Percentiles rank a stretch among this genome's conserved stretches.
Conservation (phyloP, 2,329 filamentous ascomycete genomes). For the Epicoccum sorghinum region DNA sequence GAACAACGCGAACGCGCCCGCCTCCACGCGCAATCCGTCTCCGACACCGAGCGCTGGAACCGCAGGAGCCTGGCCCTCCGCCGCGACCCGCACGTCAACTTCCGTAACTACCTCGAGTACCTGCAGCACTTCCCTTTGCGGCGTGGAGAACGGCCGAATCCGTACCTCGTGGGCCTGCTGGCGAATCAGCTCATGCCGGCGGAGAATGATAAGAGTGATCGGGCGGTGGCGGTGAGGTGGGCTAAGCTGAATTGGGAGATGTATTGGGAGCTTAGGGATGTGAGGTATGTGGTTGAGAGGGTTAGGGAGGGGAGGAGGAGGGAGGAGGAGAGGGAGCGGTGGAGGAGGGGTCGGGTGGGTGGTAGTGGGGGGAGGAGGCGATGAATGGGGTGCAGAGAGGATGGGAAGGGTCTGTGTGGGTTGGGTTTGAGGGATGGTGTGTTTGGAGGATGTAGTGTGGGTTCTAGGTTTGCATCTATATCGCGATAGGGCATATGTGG, state of each 20-base stretch:
- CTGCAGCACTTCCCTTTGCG: conserved; percentile 6
- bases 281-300: not conserved
- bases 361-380: not conserved
- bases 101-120: conserved; percentile 16
- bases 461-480: no score
- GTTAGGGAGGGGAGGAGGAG: not conserved
- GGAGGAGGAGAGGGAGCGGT: not conserved
- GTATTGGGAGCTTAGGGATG: not conserved
- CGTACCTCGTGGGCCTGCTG: conserved; percentile 10
- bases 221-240: conserved; percentile 14
- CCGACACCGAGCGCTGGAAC: no score
- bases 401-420: no score
- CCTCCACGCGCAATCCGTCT: no score
- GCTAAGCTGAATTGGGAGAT: conserved; percentile 22
- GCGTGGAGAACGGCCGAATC: not conserved
- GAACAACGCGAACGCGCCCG: no score
- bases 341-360: not conserved
- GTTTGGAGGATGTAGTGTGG: no score
- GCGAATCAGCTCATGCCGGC: conserved; percentile 17
- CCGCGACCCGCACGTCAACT: conserved; percentile 14
- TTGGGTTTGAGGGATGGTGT: no score
- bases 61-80: conserved; percentile 2
- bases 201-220: conserved; percentile 15
- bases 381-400: no score
- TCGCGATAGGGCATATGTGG: no score